These are phyloP conservation scores for Dryas drummondii DNA, from an alignment of 306 rosid genomes.

Conservation along the genomic window DNA sequence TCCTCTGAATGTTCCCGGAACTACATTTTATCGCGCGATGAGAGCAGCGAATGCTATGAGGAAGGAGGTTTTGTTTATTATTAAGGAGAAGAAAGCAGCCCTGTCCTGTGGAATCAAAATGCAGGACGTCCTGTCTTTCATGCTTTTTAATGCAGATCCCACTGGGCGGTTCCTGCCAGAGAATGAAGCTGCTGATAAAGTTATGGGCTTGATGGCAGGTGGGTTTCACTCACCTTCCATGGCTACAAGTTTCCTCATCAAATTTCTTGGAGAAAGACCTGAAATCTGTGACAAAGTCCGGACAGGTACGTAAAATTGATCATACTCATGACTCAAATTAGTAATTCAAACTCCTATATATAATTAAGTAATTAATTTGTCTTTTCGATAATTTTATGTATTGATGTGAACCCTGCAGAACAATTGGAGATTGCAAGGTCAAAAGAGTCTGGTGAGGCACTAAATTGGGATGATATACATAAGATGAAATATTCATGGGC, in stretches of 20 bases:
- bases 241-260: slow-evolving; percentile 25
- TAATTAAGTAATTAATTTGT: too few relatives aligned
- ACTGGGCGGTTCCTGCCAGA: neutral
- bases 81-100: slow-evolving; percentile 16
- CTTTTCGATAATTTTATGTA: too few relatives aligned
- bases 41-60: slow-evolving; percentile 3
- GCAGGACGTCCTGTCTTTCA: slow-evolving; percentile 1
- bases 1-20: slow-evolving; percentile 11
- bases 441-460: slow-evolving; percentile 38
- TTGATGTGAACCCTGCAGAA: slow-evolving; percentile 28
- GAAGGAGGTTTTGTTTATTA: slow-evolving; percentile 1
- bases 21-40: neutral
- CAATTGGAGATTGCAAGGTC: slow-evolving; percentile 39
- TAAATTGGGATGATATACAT: slow-evolving; percentile 53
- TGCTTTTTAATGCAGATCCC: slow-evolving; percentile 12
- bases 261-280: slow-evolving; percentile 46
- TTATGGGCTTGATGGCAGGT: slow-evolving; percentile 4
- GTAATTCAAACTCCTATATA: too few relatives aligned
- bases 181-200: slow-evolving; percentile 2
- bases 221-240: slow-evolving; percentile 10
- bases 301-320: slow-evolving; percentile 23
- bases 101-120: neutral
- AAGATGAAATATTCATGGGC: slow-evolving; percentile 62
- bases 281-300: slow-evolving; percentile 43
- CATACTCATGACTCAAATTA: too few relatives aligned